Base-by-base conservation (phyloP, 805 yeast genomes). In the Pichia californica region DNA sequence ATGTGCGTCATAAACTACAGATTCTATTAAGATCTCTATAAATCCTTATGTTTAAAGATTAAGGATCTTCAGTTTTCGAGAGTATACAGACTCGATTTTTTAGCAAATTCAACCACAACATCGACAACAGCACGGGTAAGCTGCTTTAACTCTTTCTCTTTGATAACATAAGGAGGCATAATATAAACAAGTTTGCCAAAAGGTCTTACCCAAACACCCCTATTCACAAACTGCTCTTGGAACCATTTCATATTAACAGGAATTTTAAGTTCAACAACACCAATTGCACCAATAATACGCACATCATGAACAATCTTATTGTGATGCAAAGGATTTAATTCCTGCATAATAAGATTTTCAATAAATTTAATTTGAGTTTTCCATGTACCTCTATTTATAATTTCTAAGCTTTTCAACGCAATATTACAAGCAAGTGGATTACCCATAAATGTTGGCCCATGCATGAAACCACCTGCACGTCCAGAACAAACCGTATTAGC, bases 371-470 rank as follows among this genome's bases (percentile, higher is more conserved):
- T 42, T 36, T 44, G 47, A 5, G 2, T 11, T 41, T 35, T 36
- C 45, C 45, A 44, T 2, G 27, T 26, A 19, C 33, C 34, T 26
- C 45, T 40, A 15, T 31, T 30, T 16, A 44, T 40, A 15, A 44
- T 30, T 32, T 44, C 45, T 16, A 44, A 36, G 32, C 45, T 44
- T 31, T 44, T 44, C 15, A 21, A 32, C 16, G 46, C 46, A 43
- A 42, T 19, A 21, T 20, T 29, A 40, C 47, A 44, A 3, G 47
- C 47, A 4, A 44, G 25, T 19, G 47, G 47, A 44, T 44, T 44
- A 14, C 47, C 47, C 47, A 44, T 44, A 30, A 40, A 44, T 5
- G 47, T 44, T 16, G 47, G 47, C n/a, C 47, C 47, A 25, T 44
- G 47, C 47, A 44, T 44, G 30, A 44, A 40, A 18, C 47, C 39